Base-by-base conservation (phyloP, 495 filamentous ascomycete genomes). In the Physcia stellaris region DNA sequence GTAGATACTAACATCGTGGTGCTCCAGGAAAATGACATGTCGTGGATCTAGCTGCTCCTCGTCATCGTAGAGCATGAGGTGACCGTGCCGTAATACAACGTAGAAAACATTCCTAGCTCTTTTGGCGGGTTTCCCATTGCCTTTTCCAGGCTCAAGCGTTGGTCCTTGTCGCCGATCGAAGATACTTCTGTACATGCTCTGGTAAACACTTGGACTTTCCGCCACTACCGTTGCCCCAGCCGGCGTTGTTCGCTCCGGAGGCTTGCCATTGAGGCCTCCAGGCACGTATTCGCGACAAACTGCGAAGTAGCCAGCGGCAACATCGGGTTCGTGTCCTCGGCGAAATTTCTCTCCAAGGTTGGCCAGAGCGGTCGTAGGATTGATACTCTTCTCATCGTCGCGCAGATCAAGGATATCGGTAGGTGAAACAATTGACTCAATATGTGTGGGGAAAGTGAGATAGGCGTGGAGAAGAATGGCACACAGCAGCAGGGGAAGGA, bases 21-120 rank as follows among this genome's bases (percentile, higher is more conserved):
- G 82, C 22, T 80, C 80, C 12, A 98, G 69, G 0, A 86, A 90
- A 24, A 98, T 83, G 18, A 98, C 90, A 58, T 95, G 83, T 45
- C 88, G 79, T 17, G 96, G 87, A 56, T 96, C 92, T 41, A 92
- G 64, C 55, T 96, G 86, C 37, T 81, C 75, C 3, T 63, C 59
- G 51, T 95, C 86, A 51, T 98, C 90, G 58, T 94, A 98, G 16
- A 98, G 79, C 86, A 98, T 94, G 39, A 98, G 59, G 52, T 96
- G 84, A 23, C 87, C 86, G 59, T 94, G 92, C 60, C 90, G 92
- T 46, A 45, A 40, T 36, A 94, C 83, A 41, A 94, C 85, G 49
- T 80, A 94, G 54, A 94, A 95, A n/a, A 93, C 80, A 57, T 94
- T 94, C 24, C 80, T 69, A 23, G 80, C 77, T 49, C 73, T 77